These are phyloP conservation scores for Cystobasidium onofrii DNA, from an alignment of 768 basidiomycete species.

Conservation along the genomic window DNA sequence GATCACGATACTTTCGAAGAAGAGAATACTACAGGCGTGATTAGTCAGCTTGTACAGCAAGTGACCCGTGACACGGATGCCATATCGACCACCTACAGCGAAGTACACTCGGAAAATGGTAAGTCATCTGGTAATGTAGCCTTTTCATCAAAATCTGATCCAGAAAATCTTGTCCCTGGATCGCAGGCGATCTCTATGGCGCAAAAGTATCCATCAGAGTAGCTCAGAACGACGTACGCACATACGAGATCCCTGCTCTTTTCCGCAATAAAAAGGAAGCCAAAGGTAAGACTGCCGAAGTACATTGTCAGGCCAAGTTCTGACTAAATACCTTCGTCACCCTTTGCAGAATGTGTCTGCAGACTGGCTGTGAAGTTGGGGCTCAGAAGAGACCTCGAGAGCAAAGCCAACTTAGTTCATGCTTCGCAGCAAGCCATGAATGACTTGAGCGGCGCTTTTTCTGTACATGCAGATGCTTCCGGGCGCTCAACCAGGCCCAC, in stretches of 20 bases:
- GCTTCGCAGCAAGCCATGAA: neutral
- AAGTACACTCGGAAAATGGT: neutral
- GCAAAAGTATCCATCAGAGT: neutral
- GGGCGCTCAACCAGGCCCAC: neutral
- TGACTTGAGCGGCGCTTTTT: neutral
- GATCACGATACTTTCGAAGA: slow-evolving; percentile 26
- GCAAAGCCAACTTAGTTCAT: neutral
- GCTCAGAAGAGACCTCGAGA: neutral
- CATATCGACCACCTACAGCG: neutral
- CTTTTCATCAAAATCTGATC: neutral
- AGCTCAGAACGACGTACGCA: neutral
- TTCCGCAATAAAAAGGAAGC: slow-evolving; percentile 16
- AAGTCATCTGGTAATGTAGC: neutral
- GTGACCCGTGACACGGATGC: neutral
- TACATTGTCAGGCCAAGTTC: no score
- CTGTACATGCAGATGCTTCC: neutral
- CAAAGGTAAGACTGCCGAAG: neutral
- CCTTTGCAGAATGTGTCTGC: neutral
- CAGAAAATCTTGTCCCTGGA: neutral
- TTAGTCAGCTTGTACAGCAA: slow-evolving; percentile 16
- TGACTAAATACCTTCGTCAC: neutral
- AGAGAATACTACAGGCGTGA: slow-evolving; percentile 12
- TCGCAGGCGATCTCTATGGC: slow-evolving; percentile 9
- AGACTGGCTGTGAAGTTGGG: slow-evolving; percentile 4
- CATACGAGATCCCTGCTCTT: neutral